Percentiles rank a stretch among this genome's conserved stretches.
phyloP scores from a whole-genome alignment of 169 alveolate genomes.

The Ichthyophthirius multifiliis region DNA sequence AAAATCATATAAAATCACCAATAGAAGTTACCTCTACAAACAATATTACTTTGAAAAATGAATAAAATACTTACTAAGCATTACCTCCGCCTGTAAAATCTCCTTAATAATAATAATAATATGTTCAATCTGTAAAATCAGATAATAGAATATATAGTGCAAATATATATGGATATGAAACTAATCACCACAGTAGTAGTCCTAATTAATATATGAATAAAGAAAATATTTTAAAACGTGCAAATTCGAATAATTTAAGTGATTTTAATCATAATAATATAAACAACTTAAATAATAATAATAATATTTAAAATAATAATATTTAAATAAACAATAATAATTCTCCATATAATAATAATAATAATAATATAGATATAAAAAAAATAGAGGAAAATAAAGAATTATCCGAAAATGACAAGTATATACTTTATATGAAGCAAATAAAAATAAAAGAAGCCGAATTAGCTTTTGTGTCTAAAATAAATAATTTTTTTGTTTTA shows the following conservation, averaged over 20 bases:
- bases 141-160: too few relatives aligned
- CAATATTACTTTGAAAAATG: too few relatives aligned
- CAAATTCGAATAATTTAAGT: too few relatives aligned
- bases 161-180: neutral
- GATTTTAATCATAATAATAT: too few relatives aligned
- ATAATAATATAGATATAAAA: neutral
- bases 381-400: neutral
- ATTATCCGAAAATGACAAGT: neutral
- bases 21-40: too few relatives aligned
- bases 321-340: neutral
- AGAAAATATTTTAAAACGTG: conserved; percentile 3
- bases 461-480: neutral
- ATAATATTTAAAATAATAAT: neutral
- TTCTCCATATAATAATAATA: neutral
- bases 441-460: conserved; percentile 1
- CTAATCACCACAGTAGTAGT: neutral
- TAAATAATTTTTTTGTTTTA: neutral
- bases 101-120: too few relatives aligned
- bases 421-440: neutral
- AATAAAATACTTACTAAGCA: too few relatives aligned
- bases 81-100: too few relatives aligned
- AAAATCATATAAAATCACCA: too few relatives aligned
- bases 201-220: neutral
- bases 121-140: too few relatives aligned
- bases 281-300: too few relatives aligned